Conservation (phyloP, 2,329 filamentous ascomycete genomes). For the Colletotrichum neosansevieriae region DNA sequence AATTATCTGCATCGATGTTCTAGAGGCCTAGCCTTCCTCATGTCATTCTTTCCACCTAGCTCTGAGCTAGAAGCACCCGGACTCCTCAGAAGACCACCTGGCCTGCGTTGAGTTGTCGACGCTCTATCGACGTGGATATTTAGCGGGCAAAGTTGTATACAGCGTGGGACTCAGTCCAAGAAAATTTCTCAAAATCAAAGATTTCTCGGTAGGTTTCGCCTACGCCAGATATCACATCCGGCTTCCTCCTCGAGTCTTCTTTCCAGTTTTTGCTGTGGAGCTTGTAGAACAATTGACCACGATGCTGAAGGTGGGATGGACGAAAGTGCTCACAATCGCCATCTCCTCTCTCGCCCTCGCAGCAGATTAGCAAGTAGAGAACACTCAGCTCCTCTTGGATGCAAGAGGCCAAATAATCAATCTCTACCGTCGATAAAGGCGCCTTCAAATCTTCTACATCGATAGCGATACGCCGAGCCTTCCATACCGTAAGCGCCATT, state of each 20-base stretch:
- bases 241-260: constrained; percentile 39
- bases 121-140: constrained; percentile 45
- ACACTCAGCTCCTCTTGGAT: constrained; percentile 46
- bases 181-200: constrained; percentile 44
- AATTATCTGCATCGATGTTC: too few species aligned
- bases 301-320: constrained; percentile 39
- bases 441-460: constrained; percentile 45
- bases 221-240: constrained; percentile 47
- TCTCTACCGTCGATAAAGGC: constrained; percentile 43
- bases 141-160: constrained; percentile 48
- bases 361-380: constrained; percentile 48
- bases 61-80: constrained; percentile 42
- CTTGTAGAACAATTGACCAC: constrained; percentile 43
- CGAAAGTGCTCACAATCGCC: constrained; percentile 30
- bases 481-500: constrained; percentile 44
- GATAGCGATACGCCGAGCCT: constrained; percentile 45
- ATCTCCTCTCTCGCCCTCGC: constrained; percentile 32
- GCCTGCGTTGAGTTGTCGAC: constrained; percentile 44
- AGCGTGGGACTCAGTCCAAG: constrained; percentile 46
- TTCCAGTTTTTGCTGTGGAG: constrained; percentile 40
- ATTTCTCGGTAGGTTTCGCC: constrained; percentile 48
- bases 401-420: constrained; percentile 46
- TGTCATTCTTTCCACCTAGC: too few species aligned
- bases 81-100: constrained; percentile 44
- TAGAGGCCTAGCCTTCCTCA: too few species aligned